A percentile compares a stretch with the other conserved stretches of the same genome.
Evolutionary conservation across 1,284 basidiomycete genomes (phyloP).

Genomic region (Peniophora sp.): DNA sequence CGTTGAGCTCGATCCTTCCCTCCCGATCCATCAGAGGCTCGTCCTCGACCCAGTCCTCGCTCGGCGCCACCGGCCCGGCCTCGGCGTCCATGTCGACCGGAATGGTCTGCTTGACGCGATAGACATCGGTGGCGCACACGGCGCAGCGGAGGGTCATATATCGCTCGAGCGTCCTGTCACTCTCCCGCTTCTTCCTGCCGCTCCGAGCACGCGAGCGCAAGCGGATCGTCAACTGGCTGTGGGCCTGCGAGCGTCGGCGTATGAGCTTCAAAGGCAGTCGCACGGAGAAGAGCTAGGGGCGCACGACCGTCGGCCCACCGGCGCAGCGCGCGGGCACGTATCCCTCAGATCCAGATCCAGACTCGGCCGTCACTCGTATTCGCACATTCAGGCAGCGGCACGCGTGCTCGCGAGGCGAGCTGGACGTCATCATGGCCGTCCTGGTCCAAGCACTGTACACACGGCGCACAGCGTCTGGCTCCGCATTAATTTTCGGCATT

Average conservation of each 20-base stretch:
- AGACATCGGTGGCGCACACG: conserved; percentile 54
- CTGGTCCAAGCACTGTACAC: neutral
- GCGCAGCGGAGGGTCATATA: conserved; percentile 63
- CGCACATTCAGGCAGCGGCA: conserved; percentile 70
- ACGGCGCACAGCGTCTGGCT: too few relatives aligned
- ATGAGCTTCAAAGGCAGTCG: too few relatives aligned
- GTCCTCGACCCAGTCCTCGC: conserved; percentile 67
- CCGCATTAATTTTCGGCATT: too few relatives aligned
- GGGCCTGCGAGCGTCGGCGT: conserved; percentile 31
- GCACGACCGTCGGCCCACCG: neutral
- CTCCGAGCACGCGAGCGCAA: conserved; percentile 40
- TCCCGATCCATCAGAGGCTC: conserved; percentile 57
- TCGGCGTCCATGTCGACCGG: conserved; percentile 50
- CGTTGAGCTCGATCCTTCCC: conserved; percentile 55
- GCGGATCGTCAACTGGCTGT: conserved; percentile 65
- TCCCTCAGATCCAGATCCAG: neutral
- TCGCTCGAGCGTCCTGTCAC: conserved; percentile 41
- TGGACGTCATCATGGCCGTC: conserved; percentile 4
- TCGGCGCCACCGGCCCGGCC: conserved; percentile 61
- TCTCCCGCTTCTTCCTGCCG: conserved; percentile 29
- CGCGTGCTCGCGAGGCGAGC: conserved; percentile 26
- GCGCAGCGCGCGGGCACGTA: conserved; percentile 8
- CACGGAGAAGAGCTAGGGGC: conserved; percentile 10
- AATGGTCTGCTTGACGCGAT: conserved; percentile 61
- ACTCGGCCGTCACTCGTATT: conserved; percentile 26